These are phyloP conservation scores for Barnettozyma californica DNA, from an alignment of 805 yeast species.

Conservation along the genomic window DNA sequence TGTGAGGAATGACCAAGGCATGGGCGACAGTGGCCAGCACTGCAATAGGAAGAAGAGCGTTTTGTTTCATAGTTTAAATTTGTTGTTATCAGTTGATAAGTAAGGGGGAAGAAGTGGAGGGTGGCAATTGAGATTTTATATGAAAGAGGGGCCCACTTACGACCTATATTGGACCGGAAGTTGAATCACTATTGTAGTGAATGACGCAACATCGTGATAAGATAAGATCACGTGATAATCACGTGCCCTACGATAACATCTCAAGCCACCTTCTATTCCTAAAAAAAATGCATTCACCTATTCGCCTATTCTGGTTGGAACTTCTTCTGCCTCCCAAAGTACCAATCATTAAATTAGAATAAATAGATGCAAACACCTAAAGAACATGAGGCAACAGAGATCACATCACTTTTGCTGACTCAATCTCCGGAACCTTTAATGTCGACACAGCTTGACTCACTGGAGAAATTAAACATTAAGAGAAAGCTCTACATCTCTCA, in stretches of 20 bases:
- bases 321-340: too few relatives aligned
- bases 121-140: not conserved
- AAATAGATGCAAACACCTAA: not conserved
- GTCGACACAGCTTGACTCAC: not conserved
- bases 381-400: not conserved
- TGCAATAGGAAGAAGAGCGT: conserved; percentile 28
- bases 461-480: conserved; percentile 2
- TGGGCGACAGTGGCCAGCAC: conserved; percentile 36
- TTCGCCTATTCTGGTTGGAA: too few relatives aligned
- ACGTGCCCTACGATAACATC: too few relatives aligned
- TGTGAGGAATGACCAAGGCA: conserved; percentile 61
- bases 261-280: too few relatives aligned
- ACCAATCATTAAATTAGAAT: not conserved
- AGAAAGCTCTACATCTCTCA: conserved; percentile 28
- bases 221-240: conserved; percentile 4
- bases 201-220: not conserved
- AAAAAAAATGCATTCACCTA: too few relatives aligned
- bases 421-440: not conserved
- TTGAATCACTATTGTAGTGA: not conserved
- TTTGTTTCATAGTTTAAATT: conserved; percentile 16
- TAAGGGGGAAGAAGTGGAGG: not conserved
- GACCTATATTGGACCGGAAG: not conserved
- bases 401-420: not conserved
- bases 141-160: not conserved
- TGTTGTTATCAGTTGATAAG: not conserved